Percentiles rank a stretch among this genome's conserved stretches.
phyloP scores from a whole-genome alignment of 2,329 filamentous ascomycete species.

The Trichoderma semiorbis region DNA sequence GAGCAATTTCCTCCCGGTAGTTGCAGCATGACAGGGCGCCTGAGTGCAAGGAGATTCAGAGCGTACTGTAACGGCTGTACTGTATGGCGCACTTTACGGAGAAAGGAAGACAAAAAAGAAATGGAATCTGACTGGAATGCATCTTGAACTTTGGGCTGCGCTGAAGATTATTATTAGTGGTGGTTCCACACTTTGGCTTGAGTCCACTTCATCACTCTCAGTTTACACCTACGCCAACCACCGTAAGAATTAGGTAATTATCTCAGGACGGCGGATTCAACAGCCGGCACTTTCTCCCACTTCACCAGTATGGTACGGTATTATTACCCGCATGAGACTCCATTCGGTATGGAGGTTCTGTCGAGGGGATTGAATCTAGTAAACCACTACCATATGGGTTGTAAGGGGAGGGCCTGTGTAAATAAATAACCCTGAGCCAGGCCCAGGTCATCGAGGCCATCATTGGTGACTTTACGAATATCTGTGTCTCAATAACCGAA shows the following conservation, averaged over 20 bases:
- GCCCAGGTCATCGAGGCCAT: background rate
- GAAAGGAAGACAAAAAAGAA: background rate
- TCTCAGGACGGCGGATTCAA: background rate
- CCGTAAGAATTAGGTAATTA: background rate
- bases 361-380: background rate
- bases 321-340: background rate
- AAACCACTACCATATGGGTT: background rate
- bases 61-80: background rate
- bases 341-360: background rate
- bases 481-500: background rate
- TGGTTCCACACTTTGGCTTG: background rate
- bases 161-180: background rate
- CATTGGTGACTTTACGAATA: background rate
- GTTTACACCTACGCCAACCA: background rate
- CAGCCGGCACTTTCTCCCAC: background rate
- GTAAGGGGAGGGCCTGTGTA: background rate
- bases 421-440: background rate
- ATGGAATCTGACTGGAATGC: background rate
- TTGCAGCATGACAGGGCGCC: background rate
- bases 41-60: background rate
- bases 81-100: background rate
- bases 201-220: background rate
- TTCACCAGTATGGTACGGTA: background rate
- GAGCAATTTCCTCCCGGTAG: background rate
- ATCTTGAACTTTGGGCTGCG: background rate